Percentiles rank a stretch among this genome's conserved stretches.
Conservation (phyloP, 2,329 filamentous ascomycete genomes). For the Paraphoma chrysanthemicola region DNA sequence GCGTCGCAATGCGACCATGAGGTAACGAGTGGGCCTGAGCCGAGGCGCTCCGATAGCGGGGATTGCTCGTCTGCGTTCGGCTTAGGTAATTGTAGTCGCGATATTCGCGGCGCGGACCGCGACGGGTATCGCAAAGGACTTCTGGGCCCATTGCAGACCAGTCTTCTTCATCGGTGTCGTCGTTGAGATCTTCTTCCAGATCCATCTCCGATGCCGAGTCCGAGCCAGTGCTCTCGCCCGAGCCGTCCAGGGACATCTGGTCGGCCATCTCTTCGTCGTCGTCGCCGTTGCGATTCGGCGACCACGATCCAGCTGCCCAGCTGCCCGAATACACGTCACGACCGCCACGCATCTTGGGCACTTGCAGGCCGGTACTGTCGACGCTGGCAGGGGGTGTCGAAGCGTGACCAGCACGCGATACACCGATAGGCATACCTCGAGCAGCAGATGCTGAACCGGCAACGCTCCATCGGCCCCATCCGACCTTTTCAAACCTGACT, state of each 20-base stretch:
- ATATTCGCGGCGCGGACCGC: conserved; percentile 38
- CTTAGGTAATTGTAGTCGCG: conserved; percentile 50
- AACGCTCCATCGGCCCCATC: conserved; percentile 94
- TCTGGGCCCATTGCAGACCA: conserved; percentile 91
- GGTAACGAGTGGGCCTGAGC: conserved; percentile 36
- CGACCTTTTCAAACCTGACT: conserved; percentile 91
- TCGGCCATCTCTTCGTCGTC: conserved; percentile 70
- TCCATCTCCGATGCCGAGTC: conserved; percentile 73
- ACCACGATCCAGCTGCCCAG: conserved; percentile 73
- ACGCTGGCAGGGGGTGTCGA: conserved; percentile 60
- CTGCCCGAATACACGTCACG: conserved; percentile 60
- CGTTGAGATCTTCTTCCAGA: conserved; percentile 75
- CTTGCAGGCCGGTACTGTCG: conserved; percentile 54
- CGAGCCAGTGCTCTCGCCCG: conserved; percentile 71
- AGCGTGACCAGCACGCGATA: conserved; percentile 35
- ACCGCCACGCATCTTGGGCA: conserved; percentile 48
- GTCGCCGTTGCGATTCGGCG: conserved; percentile 60
- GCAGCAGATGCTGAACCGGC: conserved; percentile 61
- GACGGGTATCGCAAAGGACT: conserved; percentile 71
- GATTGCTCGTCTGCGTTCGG: conserved; percentile 40
- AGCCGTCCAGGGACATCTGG: conserved; percentile 87
- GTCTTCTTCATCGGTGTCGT: conserved; percentile 94
- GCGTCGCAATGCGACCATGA: conserved; percentile 31
- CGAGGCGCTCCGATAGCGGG: conserved; percentile 34
- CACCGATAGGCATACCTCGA: conserved; percentile 47